These are phyloP conservation scores for Flaveria bidentis DNA, from an alignment of 129 eudicot genomes.

Conservation along the genomic window DNA sequence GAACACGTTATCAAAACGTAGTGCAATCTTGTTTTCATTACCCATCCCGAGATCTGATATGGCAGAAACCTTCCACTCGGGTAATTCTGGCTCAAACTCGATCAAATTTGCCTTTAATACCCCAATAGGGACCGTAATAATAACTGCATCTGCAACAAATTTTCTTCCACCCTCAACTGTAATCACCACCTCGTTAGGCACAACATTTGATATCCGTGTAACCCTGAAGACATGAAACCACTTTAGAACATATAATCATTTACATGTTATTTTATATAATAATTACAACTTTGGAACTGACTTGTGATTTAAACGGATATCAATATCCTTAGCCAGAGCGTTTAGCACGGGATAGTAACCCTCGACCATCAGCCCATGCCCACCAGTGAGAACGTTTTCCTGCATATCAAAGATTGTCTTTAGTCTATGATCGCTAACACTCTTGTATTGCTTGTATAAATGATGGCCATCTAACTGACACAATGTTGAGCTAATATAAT, in stretches of 20 bases:
- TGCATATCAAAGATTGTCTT: conserved; percentile 38
- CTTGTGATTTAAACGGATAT: conserved; percentile 90
- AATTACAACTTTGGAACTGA: conserved; percentile 27
- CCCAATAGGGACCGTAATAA: conserved; percentile 83
- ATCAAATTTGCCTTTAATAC: conserved; percentile 79
- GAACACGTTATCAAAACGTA: conserved; percentile 72
- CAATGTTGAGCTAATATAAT: conserved; percentile 3
- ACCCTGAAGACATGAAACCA: conserved; percentile 55
- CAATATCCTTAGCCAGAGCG: conserved; percentile 76
- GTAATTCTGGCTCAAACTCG: conserved; percentile 84
- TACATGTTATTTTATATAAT: neutral
- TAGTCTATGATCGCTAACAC: conserved; percentile 1
- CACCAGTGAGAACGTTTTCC: conserved; percentile 95
- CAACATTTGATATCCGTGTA: conserved; percentile 64
- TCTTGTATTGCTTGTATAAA: too few relatives aligned
- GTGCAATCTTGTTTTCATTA: conserved; percentile 90
- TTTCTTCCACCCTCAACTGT: conserved; percentile 69
- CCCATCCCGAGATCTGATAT: conserved; percentile 95
- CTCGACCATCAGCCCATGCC: conserved; percentile 93
- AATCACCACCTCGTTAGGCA: conserved; percentile 62
- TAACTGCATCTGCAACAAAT: conserved; percentile 86
- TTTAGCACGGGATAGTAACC: conserved; percentile 85
- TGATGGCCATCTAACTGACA: too few relatives aligned
- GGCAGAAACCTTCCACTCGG: conserved; percentile 88
- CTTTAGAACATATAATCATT: neutral